Conservation (phyloP, 2,329 filamentous ascomycete genomes). For the Verticillium tricorpus region DNA sequence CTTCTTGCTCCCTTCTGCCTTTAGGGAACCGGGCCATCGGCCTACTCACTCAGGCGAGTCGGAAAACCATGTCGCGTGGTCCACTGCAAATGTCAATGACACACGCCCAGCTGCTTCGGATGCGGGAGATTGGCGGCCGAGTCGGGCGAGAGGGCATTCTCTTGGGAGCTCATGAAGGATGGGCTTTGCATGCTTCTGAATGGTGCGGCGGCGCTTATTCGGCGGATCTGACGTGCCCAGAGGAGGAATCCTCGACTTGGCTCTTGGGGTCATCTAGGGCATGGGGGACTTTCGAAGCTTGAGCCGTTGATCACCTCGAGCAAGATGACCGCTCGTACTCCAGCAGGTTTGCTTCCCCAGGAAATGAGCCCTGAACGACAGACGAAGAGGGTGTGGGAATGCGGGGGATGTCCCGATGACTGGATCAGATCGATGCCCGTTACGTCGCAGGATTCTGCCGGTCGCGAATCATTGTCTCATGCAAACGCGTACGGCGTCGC, state of each 20-base stretch:
- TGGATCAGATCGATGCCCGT: neutral
- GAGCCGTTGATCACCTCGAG: neutral
- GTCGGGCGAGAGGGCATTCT: neutral
- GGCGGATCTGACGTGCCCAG: neutral
- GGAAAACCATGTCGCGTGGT: neutral
- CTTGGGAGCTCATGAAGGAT: neutral
- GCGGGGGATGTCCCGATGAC: neutral
- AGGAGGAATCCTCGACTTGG: neutral
- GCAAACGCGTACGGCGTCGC: neutral
- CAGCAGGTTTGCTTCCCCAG: neutral
- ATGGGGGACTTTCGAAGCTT: neutral
- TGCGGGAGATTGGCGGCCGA: neutral
- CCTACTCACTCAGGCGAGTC: neutral
- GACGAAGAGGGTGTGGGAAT: neutral
- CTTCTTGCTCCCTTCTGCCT: too few relatives aligned
- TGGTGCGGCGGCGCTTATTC: neutral
- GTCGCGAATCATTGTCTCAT: neutral
- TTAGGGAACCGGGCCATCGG: too few relatives aligned
- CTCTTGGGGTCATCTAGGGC: neutral
- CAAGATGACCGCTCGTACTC: neutral
- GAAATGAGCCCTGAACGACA: neutral
- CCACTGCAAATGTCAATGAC: neutral
- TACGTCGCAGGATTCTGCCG: neutral
- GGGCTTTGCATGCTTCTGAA: neutral
- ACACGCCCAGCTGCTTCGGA: neutral